Evolutionary conservation across 108 stramenopile genomes (phyloP), one percentile per base, ranked within the genome.

Genomic region (Mayamaea pseudoterrestris): DNA sequence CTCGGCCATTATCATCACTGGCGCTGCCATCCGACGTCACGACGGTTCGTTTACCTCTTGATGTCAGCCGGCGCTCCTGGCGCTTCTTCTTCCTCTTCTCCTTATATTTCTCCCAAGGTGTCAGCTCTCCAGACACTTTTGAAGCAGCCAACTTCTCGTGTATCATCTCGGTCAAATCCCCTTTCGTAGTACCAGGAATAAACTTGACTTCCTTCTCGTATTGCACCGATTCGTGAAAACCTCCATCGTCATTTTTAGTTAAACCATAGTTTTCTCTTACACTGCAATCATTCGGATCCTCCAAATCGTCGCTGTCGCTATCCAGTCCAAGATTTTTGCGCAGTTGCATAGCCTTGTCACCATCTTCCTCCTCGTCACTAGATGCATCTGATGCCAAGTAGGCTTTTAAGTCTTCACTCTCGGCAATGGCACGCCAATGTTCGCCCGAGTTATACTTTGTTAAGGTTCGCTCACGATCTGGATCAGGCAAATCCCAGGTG

Each of bases 401-500:
- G 20, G 83, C 83, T 64, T 71, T 71, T 34, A 96, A 57, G 49
- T 93, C 95, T 51, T 86, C 86, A 17, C 68, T 68, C 37, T 90
- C 91, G 2, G 73, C 57, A 50, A 87, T 47, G 14, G 80, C 80
- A 50, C 69, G 50, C 95, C 95, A 96, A 34, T 60, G 61, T 18
- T 47, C 37, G 26, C 58, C 60, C 1, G 61, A 65, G 40, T 66
- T 64, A 41, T 80, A 78, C 44, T 73, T 69, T 12, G 92, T 93
- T 41, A 97, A 61, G 41, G 57, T 71, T 27, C 55, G 68, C 51
- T 91, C 90, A 37, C 95, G 65, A 21, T 93, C 84, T 12, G 47
- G 47, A 41, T 96, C 95, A n/a, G 83, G 94, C 35, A 79, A 80
- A 35, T 98, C 97, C 97, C 97, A 98, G n/a, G 94, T 85, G 62